A percentile compares a stretch with the other conserved stretches of the same genome.
phyloP scores from a whole-genome alignment of 2,329 filamentous ascomycete species.

The Fusarium sp. region DNA sequence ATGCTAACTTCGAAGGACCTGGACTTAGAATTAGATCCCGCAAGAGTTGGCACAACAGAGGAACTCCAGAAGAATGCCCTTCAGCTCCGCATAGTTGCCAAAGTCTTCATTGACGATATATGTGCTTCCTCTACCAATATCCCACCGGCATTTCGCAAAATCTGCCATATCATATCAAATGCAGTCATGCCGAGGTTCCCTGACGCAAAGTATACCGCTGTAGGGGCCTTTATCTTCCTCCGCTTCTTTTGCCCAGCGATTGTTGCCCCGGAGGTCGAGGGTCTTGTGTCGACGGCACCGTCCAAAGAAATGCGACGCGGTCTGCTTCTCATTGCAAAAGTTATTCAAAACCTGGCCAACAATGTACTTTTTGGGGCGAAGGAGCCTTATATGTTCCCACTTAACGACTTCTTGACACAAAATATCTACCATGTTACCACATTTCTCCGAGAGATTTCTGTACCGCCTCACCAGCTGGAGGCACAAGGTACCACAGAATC shows the following conservation, averaged over 20 bases:
- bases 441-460: conserved; percentile 76
- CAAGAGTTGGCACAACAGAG: conserved; percentile 69
- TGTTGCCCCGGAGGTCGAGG: conserved; percentile 75
- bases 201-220: conserved; percentile 78
- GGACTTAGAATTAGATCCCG: conserved; percentile 75
- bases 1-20: conserved; percentile 76
- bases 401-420: conserved; percentile 76
- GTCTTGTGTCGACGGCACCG: conserved; percentile 69
- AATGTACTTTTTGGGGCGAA: conserved; percentile 79
- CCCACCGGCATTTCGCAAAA: conserved; percentile 73
- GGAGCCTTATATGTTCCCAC: conserved; percentile 78
- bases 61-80: conserved; percentile 75
- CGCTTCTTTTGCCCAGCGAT: conserved; percentile 80
- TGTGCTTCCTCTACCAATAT: conserved; percentile 72
- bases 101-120: conserved; percentile 79
- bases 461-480: conserved; percentile 62
- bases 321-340: conserved; percentile 76
- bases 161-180: conserved; percentile 73
- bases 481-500: conserved; percentile 59
- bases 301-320: conserved; percentile 78
- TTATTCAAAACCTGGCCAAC: conserved; percentile 78
- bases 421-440: conserved; percentile 76
- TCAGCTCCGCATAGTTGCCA: conserved; percentile 74
- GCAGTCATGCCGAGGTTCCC: conserved; percentile 74
- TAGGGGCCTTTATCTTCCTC: conserved; percentile 78